A percentile compares a stretch with the other conserved stretches of the same genome.
phyloP scores from a whole-genome alignment of 805 yeast genomes.

The Monosporozyma solicola region DNA sequence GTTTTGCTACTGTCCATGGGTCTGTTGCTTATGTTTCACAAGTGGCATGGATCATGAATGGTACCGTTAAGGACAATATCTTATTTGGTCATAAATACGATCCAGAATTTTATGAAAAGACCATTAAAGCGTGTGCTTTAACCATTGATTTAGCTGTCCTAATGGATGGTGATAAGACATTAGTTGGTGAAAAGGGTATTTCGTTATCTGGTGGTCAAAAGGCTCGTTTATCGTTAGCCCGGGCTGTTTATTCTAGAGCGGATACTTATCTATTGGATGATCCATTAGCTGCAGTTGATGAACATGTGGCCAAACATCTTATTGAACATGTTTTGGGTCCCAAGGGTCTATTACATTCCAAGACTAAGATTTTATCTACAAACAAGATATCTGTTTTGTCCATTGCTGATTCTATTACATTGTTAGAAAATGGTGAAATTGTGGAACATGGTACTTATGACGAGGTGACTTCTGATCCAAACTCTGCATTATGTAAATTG shows the following conservation, averaged over 20 bases:
- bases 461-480: constrained; percentile 36
- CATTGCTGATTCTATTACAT: constrained; percentile 59
- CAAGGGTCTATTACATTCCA: constrained; percentile 62
- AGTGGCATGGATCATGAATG: constrained; percentile 96
- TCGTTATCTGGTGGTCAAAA: constrained; percentile 96
- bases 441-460: constrained; percentile 57
- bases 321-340: constrained; percentile 77
- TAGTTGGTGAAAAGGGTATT: constrained; percentile 96
- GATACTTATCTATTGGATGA: constrained; percentile 89
- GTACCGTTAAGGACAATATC: constrained; percentile 83
- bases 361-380: constrained; percentile 75
- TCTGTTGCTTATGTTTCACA: constrained; percentile 84
- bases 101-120: constrained; percentile 67
- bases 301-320: constrained; percentile 86
- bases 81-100: constrained; percentile 83
- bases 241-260: constrained; percentile 93
- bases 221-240: constrained; percentile 87
- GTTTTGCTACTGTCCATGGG: constrained; percentile 66
- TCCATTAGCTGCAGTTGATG: constrained; percentile 93
- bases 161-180: constrained; percentile 84
- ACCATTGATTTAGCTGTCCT: constrained; percentile 65
- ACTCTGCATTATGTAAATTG: constrained; percentile 44
- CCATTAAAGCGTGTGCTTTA: constrained; percentile 84
- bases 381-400: constrained; percentile 76
- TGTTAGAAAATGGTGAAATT: constrained; percentile 62